Evolutionary conservation across 352 stramenopile genomes (phyloP).

Genomic region (Stramenopiles sp.): DNA sequence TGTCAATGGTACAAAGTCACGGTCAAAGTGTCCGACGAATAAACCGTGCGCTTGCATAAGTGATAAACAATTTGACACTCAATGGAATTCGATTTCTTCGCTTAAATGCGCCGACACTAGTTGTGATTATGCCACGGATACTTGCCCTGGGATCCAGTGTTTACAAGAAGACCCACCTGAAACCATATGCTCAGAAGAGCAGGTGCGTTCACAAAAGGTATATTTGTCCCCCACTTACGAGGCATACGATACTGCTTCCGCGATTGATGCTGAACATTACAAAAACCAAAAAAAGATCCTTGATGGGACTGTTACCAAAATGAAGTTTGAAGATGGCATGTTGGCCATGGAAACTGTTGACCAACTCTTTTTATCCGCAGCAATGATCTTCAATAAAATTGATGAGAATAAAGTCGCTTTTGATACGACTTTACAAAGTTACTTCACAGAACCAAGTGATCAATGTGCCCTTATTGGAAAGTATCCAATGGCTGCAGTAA

Average conservation of each 20-base stretch:
- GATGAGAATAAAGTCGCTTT: neutral
- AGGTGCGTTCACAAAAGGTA: neutral
- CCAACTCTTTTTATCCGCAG: neutral
- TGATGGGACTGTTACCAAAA: neutral
- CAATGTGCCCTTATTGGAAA: neutral
- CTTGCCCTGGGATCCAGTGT: too few relatives aligned
- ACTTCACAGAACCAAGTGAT: neutral
- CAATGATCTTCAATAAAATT: neutral
- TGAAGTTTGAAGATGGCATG: neutral
- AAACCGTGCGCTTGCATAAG: neutral
- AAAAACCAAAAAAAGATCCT: neutral
- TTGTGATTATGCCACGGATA: too few relatives aligned
- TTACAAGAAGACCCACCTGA: too few relatives aligned
- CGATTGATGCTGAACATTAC: neutral
- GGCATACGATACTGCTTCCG: neutral
- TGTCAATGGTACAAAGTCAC: neutral
- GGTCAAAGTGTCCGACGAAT: neutral
- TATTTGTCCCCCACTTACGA: neutral
- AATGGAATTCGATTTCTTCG: neutral
- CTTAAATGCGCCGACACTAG: neutral
- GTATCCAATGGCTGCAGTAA: neutral
- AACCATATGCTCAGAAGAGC: too few relatives aligned
- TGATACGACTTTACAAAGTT: neutral
- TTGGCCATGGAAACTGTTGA: neutral
- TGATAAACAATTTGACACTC: neutral